Base-by-base conservation (phyloP, 306 rosid genomes). In the peach (Prunus persica) region DNA sequence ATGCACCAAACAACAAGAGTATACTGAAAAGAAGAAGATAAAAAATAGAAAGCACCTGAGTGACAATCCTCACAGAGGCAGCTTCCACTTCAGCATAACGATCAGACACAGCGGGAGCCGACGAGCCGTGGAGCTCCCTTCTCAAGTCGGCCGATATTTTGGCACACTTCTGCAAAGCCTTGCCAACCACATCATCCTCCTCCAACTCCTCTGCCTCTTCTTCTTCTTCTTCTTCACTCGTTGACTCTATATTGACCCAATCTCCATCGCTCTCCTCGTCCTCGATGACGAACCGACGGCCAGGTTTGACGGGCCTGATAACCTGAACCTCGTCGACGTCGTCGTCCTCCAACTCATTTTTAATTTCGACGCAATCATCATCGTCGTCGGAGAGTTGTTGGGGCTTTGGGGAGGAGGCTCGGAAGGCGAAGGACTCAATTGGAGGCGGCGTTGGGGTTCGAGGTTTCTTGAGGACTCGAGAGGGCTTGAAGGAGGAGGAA, bases 91-190 rank as follows among this genome's bases (percentile, higher is more conserved):
- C 97, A 6, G 98, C 83, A 71, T 95, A 92, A 56, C 91, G 85
- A 43, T 89, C 89, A 51, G 88, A 90, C 14, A 87, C 84, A 13
- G 89, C 78, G 4, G 69, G 0, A 11, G 84, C 84, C 6, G 96
- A 83, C 25, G 97, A 89, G 8, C 97, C 96, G 49, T 81, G 90
- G 5, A 90, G 91, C 73, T 90, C 97, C 13, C 81, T 82, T 55
- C 83, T 92, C 97, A 95, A 80, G 83, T 95, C 98, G 1, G 91
- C 86, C 13, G 97, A 89, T 78, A 95, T 90, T 72, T 80, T 92
- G 0, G 92, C 89, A 68, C 97, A 92, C 81, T 95, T 95, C 38
- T 87, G 95, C 85, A 95, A 79, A 84, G 98, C 97, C 88, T 79
- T 90, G 79, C 89, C 93, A 11, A 95, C 97, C 50, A 95, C 89